Evolutionary conservation across 306 rosid species (phyloP), one percentile per base, ranked within the genome.

Genomic region (Datisca glomerata): DNA sequence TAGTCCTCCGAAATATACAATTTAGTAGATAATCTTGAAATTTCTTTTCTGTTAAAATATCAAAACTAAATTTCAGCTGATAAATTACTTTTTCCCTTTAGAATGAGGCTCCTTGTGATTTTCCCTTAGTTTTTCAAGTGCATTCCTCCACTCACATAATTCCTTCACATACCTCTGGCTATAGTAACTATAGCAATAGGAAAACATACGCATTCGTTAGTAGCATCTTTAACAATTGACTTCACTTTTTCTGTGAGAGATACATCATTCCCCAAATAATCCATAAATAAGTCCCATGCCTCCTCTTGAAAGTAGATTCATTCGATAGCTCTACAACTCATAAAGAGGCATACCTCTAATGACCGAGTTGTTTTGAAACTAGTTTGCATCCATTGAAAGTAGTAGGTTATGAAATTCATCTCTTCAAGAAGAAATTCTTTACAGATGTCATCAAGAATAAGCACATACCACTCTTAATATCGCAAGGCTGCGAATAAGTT

Each of bases 391-490:
- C 18, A 37, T 37, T 37, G 18, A 7, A 0, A 37, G 18, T 7
- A 12, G 14, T 17, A 16, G 42, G 15, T 10, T 37, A 14, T 4
- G 42, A 17, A 17, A 37, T 37, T 37, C 42, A 37, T 17, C 12
- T 37, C 13, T 6, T 15, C 2, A 1, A n/a, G 42, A 37, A 5
- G 7, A 37, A 1, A 15, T 37, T 8, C 34, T 14, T 51, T 23
- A 45, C 46, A 51, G 0, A 51, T 0, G 38, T 51, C 57, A 17
- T 51, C 57, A 24, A 51, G 34, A 36, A 51, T 51, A 20, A 35
- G 22, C 44, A 51, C 12, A 23, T 28, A 51, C 5, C 34, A 19
- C 45, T 12, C 40, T n/a, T 37, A 37, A 4, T 8, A 6, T 5
- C 8, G 5, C 1, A 51, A 13, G 0, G 19, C 42, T 37, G 14